These are phyloP conservation scores for Serendipita sp. DNA, from an alignment of 768 basidiomycete species.

Conservation along the genomic window DNA sequence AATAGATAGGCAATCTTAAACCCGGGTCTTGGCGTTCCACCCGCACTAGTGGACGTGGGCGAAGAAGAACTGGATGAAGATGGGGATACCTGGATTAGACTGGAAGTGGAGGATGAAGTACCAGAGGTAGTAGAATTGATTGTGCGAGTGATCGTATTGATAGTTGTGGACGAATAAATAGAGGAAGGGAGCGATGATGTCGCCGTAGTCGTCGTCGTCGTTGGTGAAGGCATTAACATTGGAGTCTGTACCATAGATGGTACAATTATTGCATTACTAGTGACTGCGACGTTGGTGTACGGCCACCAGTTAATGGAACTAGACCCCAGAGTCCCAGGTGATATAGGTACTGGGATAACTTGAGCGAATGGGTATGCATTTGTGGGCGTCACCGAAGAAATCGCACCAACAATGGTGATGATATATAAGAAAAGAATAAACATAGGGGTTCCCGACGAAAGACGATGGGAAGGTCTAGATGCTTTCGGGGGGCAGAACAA, in stretches of 20 bases:
- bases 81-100: not conserved
- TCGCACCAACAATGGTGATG: not conserved
- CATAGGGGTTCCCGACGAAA: not conserved
- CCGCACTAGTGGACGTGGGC: not conserved
- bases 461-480: not conserved
- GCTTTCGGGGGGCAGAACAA: slow-evolving; percentile 10
- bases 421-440: slow-evolving; percentile 1
- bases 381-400: not conserved
- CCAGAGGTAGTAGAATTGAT: too few species aligned
- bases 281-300: slow-evolving; percentile 19
- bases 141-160: not conserved
- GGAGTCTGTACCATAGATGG: slow-evolving; percentile 9
- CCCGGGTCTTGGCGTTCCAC: not conserved
- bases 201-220: not conserved
- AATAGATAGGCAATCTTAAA: slow-evolving; percentile 12
- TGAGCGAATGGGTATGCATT: not conserved
- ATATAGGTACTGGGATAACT: not conserved
- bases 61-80: not conserved
- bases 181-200: not conserved
- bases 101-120: not conserved
- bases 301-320: slow-evolving; percentile 25
- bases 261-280: not conserved
- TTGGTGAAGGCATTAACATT: not conserved
- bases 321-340: slow-evolving; percentile 13
- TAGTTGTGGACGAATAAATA: not conserved